Base-by-base conservation (phyloP, 805 yeast genomes). In the Wickerhamomyces sydowiorum region DNA sequence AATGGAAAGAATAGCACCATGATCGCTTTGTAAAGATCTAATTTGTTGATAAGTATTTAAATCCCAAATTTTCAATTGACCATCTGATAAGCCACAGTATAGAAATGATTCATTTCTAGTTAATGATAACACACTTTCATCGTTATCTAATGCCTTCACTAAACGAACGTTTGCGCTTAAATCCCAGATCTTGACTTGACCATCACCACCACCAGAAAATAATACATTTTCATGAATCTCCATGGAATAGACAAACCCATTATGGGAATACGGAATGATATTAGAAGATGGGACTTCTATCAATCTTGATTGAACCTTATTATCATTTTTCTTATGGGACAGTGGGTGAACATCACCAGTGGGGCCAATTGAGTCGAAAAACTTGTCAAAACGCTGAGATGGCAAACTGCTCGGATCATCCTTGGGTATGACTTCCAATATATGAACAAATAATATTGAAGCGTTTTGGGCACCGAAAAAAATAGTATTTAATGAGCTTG, bases 381-480 rank as follows among this genome's bases (percentile, higher is more conserved):
- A 93, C 53, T 77, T 79, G 60, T 87, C 87, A 56, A 76, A 88
- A 51, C 95, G 70, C 53, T 75, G 73, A 44, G 82, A 80, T 4
- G 83, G 90, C 58, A 76, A 59, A 34, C 65, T 65, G 41, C 56
- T 63, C 21, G 61, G 53, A 49, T 61, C 61, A 15, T 49, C 49
- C 14, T 56, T 54, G 33, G 57, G 53, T n/a, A 51, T 36, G 33
- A 54, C 51, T 25, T 54, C 55, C 12, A 54, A 48, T 7, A 61
- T 44, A 36, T 73, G 73, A 43, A 86, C 80, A 79, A 86, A 91
- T 33, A 86, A 75, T 15, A 91, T 75, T 1, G 90, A 76, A 4
- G 98, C 96, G 58, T 90, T 91, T 60, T 93, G 98, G 12, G 96
- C 82, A 5, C 99, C 99, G 52, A 87, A 75, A 47, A 81, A 86